Evolutionary conservation across 2,329 filamentous ascomycete species (phyloP), one percentile per base, ranked within the genome.

Genomic region (Fusarium sp.): DNA sequence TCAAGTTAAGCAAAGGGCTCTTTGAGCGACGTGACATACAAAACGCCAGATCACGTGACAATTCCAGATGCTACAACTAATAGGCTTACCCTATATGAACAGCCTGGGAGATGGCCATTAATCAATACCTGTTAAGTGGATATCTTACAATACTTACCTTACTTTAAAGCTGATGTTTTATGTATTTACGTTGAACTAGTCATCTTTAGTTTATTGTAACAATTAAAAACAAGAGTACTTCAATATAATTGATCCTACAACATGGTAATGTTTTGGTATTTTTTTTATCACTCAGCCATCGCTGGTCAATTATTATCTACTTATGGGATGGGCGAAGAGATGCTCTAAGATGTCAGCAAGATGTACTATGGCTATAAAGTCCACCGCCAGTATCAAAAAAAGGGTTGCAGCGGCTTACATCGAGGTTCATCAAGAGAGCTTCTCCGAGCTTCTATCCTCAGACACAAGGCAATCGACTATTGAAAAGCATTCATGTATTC

Each of bases 221-320:
- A 15, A 20, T 11, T 4, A 15, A 22, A 28, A 20, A 20, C 15
- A 28, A 22, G 18, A 47, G 18, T 28, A 22, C 6, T 10, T 28
- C 6, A 12, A 26, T 22, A 47, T 26, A 28, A 15, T 22, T 47
- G 13, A 22, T 47, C 26, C 26, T 20, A 28, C 18, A 28, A 20
- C 20, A 22, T 47, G 26, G 28, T 4, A 8, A 13, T 47, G 26
- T 34, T 34, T 34, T 34, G 14, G 32, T 17, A 4, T 34, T 34
- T 34, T 34, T 34, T 34, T 34, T 17, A 34, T 34, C 32, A 34
- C 32, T 34, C 32, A 34, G 32, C 32, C 32, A 17, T 15, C 32
- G 32, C 32, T 34, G 32, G 32, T 34, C 18, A 28, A 20, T 20
- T 20, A 15, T 75, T 91, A 12, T 90, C 14, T 34, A 11, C 90